Percentiles rank a stretch among this genome's conserved stretches.
phyloP scores from a whole-genome alignment of 169 alveolate genomes.

The Cryptosporidium sp. region DNA sequence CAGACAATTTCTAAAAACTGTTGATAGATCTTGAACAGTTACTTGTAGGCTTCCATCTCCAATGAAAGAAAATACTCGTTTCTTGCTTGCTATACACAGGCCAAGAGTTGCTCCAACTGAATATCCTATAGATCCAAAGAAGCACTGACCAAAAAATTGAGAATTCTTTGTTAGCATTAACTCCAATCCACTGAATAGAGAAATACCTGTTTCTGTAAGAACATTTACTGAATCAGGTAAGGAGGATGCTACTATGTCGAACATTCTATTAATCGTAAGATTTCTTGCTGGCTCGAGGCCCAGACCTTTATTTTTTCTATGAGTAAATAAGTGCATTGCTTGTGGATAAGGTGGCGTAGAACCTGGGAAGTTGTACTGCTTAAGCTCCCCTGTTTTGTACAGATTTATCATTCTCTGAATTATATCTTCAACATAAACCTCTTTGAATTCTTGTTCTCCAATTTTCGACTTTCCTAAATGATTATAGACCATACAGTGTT shows the following conservation, averaged over 20 bases:
- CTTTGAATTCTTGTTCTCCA: constrained; percentile 36
- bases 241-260: constrained; percentile 75
- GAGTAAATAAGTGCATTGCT: constrained; percentile 55
- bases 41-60: constrained; percentile 82
- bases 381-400: constrained; percentile 55
- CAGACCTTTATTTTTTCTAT: constrained; percentile 42
- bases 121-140: constrained; percentile 80
- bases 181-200: constrained; percentile 77
- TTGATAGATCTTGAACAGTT: constrained; percentile 80
- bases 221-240: constrained; percentile 76
- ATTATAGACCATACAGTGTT: constrained; percentile 21
- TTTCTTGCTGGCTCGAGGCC: constrained; percentile 49
- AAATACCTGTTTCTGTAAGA: constrained; percentile 79
- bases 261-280: constrained; percentile 71
- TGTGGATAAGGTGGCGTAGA: constrained; percentile 73
- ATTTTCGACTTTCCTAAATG: constrained; percentile 48
- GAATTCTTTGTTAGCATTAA: constrained; percentile 76
- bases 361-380: constrained; percentile 19
- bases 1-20: constrained; percentile 70
- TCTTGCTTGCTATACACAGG: constrained; percentile 72
- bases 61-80: constrained; percentile 71
- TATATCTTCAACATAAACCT: constrained; percentile 70
- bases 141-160: constrained; percentile 76
- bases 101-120: constrained; percentile 80
- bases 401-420: constrained; percentile 24